Evolutionary conservation across 345 rosid genomes (phyloP), one percentile per base, ranked within the genome.

Genomic region (Salix exigua): DNA sequence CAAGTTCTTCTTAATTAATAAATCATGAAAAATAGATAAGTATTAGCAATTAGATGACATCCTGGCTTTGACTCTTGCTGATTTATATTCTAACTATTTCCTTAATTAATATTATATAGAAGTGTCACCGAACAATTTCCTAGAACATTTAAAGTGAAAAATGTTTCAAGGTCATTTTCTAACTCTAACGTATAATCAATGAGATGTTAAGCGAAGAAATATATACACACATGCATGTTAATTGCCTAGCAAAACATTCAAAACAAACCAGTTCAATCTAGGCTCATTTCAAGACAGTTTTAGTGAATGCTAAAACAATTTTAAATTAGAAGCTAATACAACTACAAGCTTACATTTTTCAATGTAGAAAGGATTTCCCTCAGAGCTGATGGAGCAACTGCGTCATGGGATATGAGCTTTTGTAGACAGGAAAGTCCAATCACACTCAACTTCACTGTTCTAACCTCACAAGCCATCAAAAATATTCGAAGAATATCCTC

Each of bases 341-440:
- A 48, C 65, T 18, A 68, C 13, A 31, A 77, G 84, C 97, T 88
- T 88, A 95, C 97, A 83, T 92, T 92, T 88, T 88, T 96, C 73
- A 93, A 84, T 17, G 91, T 91, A 42, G 87, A 84, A 75, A 93
- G 97, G 63, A 96, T 93, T 86, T 92, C 96, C 68, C 85, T 88
- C 14, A 93, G 79, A 65, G 94, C 91, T 10, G 97, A 88, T n/a
- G 93, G 94, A 46, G 90, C 89, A 82, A 93, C 97, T 5, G 97
- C 97, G 76, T 91, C 98, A 75, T 96, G 98, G 76, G 99, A 91
- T 81, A 96, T 91, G 79, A 96, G 99, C 84, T 93, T 96, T 75
- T 96, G 99, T 46, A 96, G 87, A 79, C 97, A 93, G 0, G 99
- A 91, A 70, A 96, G 96, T 75, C 99, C 99, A 70, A 96, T 88